Conservation (phyloP, 106 monocot genomes). For the Allium sativum region DNA sequence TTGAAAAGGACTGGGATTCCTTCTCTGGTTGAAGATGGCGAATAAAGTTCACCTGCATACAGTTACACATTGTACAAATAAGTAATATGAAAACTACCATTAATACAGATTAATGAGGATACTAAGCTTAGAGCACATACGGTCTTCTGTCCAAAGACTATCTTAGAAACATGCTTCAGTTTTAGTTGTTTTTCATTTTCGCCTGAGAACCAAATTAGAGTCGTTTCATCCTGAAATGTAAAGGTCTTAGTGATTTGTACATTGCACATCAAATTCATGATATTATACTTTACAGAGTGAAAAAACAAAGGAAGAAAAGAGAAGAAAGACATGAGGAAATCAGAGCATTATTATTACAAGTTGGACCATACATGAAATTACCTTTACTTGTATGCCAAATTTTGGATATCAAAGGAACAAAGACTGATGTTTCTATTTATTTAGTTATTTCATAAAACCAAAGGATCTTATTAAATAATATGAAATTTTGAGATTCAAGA, state of each 20-base stretch:
- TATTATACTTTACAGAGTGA: neutral
- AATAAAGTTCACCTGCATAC: slow-evolving; percentile 66
- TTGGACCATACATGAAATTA: too few species aligned
- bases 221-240: slow-evolving; percentile 56
- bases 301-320: too few species aligned
- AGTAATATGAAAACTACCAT: too few species aligned
- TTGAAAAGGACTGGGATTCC: slow-evolving; percentile 52
- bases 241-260: neutral
- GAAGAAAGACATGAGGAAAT: too few species aligned
- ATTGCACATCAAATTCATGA: neutral
- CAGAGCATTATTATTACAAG: too few species aligned
- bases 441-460: too few species aligned
- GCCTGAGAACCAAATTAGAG: slow-evolving; percentile 60
- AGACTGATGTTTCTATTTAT: too few species aligned
- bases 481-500: too few species aligned
- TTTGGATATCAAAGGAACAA: too few species aligned
- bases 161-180: slow-evolving; percentile 45
- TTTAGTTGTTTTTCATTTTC: slow-evolving; percentile 56
- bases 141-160: slow-evolving; percentile 62
- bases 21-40: slow-evolving; percentile 41
- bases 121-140: slow-evolving; percentile 18
- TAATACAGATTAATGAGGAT: too few species aligned
- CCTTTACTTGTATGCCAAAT: too few species aligned
- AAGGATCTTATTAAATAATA: too few species aligned
- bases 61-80: neutral